Base-by-base conservation (phyloP, 2,329 filamentous ascomycete genomes). In the Cercospora sesami region DNA sequence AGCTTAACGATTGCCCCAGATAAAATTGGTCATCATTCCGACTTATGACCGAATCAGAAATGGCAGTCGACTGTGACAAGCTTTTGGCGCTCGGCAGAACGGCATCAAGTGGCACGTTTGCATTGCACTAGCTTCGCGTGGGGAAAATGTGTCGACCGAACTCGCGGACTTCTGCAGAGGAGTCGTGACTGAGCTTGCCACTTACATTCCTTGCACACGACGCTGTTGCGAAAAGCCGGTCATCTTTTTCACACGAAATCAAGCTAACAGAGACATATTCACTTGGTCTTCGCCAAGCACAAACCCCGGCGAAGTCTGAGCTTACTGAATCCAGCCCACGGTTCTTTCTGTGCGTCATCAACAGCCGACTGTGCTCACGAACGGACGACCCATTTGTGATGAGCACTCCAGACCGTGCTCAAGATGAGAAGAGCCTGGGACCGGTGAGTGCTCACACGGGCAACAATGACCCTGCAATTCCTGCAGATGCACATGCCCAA, bases 221-320 rank as follows among this genome's bases (percentile, higher is more conserved):
- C 31, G 16, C 30, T 21, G 28, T 59, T 30, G 31, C 30, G 8
- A 33, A 16, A n/a, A 53, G 21, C 23, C 23, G 2, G 55, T 28
- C 16, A 9, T 59, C n/a, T 16, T 21, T 18, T 21, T 21, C 8
- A 12, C 28, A 33, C 6, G 16, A 5, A 10, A 10, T 16, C n/a
- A 33, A 59, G 18, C 45, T 28, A n/a, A 30, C 26, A 23, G 18
- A 53, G 4, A 45, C 23, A 62, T 31, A 18, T 63, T 63, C 61
- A 63, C 61, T 63, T 55, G 28, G n/a, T n/a, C n/a, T 23, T 55
- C 10, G 61, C 61, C 61, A 57, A 63, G 61, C 61, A 53, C 6
- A 5, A 57, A 36, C 61, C 61, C 18, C 10, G 61, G 16, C 16
- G 16, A 63, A 51, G 30, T 12, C 45, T 51, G 48, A 57, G 48